These are phyloP conservation scores for Yamadazyma pseudoaaseri DNA, from an alignment of 1,139 yeast genomes.

Conservation along the genomic window DNA sequence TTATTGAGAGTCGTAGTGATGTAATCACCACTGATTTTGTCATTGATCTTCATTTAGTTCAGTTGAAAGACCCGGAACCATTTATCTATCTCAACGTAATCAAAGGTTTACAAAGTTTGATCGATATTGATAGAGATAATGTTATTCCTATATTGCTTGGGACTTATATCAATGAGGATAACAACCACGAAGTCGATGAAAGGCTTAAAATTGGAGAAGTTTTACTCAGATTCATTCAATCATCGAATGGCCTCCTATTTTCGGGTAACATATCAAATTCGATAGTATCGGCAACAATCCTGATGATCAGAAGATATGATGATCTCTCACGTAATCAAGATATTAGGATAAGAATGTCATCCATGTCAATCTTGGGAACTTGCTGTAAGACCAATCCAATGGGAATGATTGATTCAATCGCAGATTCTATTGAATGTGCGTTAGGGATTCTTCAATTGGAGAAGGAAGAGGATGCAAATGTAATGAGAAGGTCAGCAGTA, in stretches of 20 bases:
- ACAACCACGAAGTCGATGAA: slow-evolving; percentile 52
- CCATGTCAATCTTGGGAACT: slow-evolving; percentile 76
- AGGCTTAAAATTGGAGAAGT: slow-evolving; percentile 81
- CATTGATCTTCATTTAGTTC: slow-evolving; percentile 59
- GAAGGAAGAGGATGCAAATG: slow-evolving; percentile 39
- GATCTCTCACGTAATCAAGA: slow-evolving; percentile 40
- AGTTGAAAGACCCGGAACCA: slow-evolving; percentile 78
- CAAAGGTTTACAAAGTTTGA: slow-evolving; percentile 66
- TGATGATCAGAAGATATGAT: slow-evolving; percentile 32
- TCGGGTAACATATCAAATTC: slow-evolving; percentile 33
- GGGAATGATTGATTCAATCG: slow-evolving; percentile 48
- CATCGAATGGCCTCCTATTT: slow-evolving; percentile 47
- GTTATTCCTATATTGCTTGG: slow-evolving; percentile 41
- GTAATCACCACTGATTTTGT: slow-evolving; percentile 56
- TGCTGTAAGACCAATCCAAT: slow-evolving; percentile 60
- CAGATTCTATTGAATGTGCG: slow-evolving; percentile 69
- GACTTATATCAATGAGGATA: slow-evolving; percentile 37
- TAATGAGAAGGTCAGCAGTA: slow-evolving; percentile 75
- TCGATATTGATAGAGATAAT: slow-evolving; percentile 40
- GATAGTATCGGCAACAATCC: slow-evolving; percentile 33
- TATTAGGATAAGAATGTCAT: slow-evolving; percentile 72
- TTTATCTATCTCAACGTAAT: slow-evolving; percentile 82
- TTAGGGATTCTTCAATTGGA: slow-evolving; percentile 70
- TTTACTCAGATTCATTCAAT: slow-evolving; percentile 55
- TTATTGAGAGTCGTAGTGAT: slow-evolving; percentile 50